phyloP scores from a whole-genome alignment of 345 rosid genomes.

The Bretschneidera sinensis region DNA sequence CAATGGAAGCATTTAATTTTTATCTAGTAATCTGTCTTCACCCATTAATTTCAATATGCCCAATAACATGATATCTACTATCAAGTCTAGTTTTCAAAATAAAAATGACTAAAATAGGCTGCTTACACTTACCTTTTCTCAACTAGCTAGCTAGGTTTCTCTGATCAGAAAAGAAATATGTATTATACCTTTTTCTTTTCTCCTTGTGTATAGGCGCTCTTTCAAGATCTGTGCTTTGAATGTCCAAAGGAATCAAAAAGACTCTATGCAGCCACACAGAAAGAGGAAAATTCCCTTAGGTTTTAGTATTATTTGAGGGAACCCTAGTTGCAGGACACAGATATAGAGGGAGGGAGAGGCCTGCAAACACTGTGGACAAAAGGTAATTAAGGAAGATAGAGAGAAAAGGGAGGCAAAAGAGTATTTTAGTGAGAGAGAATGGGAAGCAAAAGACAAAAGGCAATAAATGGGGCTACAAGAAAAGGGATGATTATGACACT shows the following conservation, averaged over 20 bases:
- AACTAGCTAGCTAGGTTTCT: not conserved
- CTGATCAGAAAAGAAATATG: not conserved
- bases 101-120: too few relatives aligned
- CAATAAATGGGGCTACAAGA: constrained; percentile 12
- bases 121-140: not conserved
- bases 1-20: too few relatives aligned
- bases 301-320: not conserved
- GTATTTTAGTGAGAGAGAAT: constrained; percentile 7
- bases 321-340: constrained; percentile 15
- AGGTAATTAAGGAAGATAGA: constrained; percentile 1
- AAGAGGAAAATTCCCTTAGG: constrained; percentile 6
- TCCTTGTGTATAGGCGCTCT: constrained; percentile 12
- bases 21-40: too few relatives aligned
- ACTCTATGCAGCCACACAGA: constrained; percentile 10
- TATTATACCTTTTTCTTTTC: not conserved
- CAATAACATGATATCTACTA: too few relatives aligned
- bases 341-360: constrained; percentile 4
- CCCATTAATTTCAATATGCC: too few relatives aligned
- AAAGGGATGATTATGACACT: constrained; percentile 16
- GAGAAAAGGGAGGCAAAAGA: constrained; percentile 17
- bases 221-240: constrained; percentile 9
- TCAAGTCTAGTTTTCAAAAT: too few relatives aligned
- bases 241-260: constrained; percentile 9
- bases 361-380: constrained; percentile 14
- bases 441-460: constrained; percentile 5